Conservation (phyloP, 768 basidiomycete species). For the Tylopilus subfusipes region DNA sequence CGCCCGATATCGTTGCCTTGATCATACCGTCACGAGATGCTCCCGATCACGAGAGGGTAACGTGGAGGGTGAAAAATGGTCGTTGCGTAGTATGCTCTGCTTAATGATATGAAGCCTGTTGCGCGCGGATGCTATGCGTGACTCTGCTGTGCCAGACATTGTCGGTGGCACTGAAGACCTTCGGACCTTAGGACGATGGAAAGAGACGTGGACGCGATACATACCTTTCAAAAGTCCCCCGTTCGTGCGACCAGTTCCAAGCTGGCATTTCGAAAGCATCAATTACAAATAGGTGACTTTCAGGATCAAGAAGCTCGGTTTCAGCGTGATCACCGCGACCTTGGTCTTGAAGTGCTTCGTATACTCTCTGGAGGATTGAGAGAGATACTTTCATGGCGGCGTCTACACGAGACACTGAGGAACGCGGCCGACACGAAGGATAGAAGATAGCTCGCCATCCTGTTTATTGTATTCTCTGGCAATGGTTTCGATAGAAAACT, state of each 20-base stretch:
- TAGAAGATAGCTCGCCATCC: conserved; percentile 53
- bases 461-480: conserved; percentile 88
- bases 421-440: neutral
- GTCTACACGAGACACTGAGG: conserved; percentile 42
- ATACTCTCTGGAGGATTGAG: conserved; percentile 64
- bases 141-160: conserved; percentile 80
- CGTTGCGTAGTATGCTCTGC: conserved; percentile 90
- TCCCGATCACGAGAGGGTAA: conserved; percentile 85
- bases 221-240: conserved; percentile 86
- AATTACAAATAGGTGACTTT: conserved; percentile 77
- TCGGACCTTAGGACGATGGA: conserved; percentile 11
- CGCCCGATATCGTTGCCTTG: conserved; percentile 10
- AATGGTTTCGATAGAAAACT: conserved; percentile 72
- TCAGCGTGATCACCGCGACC: conserved; percentile 44
- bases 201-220: conserved; percentile 13
- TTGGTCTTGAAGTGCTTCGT: conserved; percentile 68
- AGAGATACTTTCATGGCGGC: conserved; percentile 80
- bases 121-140: conserved; percentile 72
- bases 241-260: conserved; percentile 86
- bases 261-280: conserved; percentile 95
- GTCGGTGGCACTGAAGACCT: conserved; percentile 53
- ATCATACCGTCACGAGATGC: conserved; percentile 78
- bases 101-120: conserved; percentile 88
- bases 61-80: conserved; percentile 96
- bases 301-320: conserved; percentile 70